Conservation (phyloP, 106 monocot genomes). For the Cymbidium sinense region DNA sequence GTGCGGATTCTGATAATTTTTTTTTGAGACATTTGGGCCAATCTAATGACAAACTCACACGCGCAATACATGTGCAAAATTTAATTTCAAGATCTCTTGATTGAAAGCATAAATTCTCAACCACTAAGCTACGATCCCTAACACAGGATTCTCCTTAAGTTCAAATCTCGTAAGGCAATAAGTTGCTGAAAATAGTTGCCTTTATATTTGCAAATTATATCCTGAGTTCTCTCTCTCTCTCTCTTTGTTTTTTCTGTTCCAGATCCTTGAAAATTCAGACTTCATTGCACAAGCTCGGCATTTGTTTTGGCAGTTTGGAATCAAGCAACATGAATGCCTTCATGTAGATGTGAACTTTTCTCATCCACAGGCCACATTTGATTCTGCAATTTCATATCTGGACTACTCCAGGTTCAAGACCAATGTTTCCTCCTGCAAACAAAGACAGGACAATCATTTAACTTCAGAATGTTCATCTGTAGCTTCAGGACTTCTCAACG, state of each 20-base stretch:
- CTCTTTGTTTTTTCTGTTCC: no score
- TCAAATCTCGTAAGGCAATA: no score
- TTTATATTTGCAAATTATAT: no score
- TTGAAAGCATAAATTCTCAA: no score
- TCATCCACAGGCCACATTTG: slow-evolving; percentile 12
- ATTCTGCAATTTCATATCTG: slow-evolving; percentile 10
- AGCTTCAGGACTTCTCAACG: slow-evolving; percentile 4
- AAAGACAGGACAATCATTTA: background rate
- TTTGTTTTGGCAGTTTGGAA: slow-evolving; percentile 14
- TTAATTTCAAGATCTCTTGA: no score
- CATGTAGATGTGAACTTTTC: background rate
- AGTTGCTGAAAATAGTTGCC: no score
- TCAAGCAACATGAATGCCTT: background rate
- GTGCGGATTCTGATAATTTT: no score
- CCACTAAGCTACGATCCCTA: no score
- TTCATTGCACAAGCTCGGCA: slow-evolving; percentile 44
- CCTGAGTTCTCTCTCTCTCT: background rate
- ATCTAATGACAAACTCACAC: no score
- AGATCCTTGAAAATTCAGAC: slow-evolving; percentile 55
- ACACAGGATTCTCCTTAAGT: no score
- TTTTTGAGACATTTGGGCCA: no score
- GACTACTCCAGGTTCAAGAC: slow-evolving; percentile 6
- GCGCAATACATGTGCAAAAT: no score
- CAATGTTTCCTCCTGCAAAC: slow-evolving; percentile 4
- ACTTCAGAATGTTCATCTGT: slow-evolving; percentile 3